Evolutionary conservation across 2,329 filamentous ascomycete genomes (phyloP).

Genomic region (Ophiosphaerella korrae): DNA sequence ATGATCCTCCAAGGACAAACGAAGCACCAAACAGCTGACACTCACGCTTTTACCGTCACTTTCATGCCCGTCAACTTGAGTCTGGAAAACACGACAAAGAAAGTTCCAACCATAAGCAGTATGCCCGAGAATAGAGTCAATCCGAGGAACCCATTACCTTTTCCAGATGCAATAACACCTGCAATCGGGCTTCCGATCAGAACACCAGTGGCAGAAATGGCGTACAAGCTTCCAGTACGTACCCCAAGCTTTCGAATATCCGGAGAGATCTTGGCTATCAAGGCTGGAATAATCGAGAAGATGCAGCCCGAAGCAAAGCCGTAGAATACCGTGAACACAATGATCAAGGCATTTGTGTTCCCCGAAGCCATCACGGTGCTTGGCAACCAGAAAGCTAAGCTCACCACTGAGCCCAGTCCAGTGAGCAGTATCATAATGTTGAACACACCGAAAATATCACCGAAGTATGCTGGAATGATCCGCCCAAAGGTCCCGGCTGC

Average conservation of each 20-base stretch:
- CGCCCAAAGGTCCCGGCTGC: slow-evolving; percentile 55
- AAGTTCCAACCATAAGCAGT: not conserved
- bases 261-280: slow-evolving; percentile 68
- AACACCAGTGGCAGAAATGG: not conserved
- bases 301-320: slow-evolving; percentile 71
- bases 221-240: slow-evolving; percentile 65
- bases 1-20: too few relatives aligned
- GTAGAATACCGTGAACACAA: slow-evolving; percentile 42
- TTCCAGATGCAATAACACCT: not conserved
- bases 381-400: slow-evolving; percentile 52
- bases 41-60: not conserved
- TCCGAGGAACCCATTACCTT: not conserved
- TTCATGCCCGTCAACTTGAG: not conserved
- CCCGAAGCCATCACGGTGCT: slow-evolving; percentile 21
- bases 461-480: slow-evolving; percentile 57
- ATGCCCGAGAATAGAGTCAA: not conserved
- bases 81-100: not conserved
- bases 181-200: slow-evolving; percentile 11
- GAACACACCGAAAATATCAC: slow-evolving; percentile 57
- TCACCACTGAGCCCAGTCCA: slow-evolving; percentile 49
- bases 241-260: slow-evolving; percentile 70
- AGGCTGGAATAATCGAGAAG: slow-evolving; percentile 64
- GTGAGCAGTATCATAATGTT: slow-evolving; percentile 58
- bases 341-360: slow-evolving; percentile 35
- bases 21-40: not conserved